Conservation (phyloP, 2,329 filamentous ascomycete genomes). For the Scopulariopsis brevicaulis region DNA sequence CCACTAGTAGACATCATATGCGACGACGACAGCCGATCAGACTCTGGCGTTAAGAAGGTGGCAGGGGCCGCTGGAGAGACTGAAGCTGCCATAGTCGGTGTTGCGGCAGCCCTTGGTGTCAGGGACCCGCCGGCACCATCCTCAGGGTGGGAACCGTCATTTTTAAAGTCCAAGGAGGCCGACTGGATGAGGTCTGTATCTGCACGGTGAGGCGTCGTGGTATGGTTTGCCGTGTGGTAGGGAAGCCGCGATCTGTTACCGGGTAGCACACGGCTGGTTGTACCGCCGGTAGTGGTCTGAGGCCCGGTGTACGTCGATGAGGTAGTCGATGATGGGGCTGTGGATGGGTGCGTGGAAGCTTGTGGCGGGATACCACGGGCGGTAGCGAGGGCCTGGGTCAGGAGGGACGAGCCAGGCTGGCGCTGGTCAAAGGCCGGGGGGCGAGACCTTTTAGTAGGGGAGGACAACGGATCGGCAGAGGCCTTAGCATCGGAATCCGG, state of each 20-base stretch:
- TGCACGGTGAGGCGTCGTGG: neutral
- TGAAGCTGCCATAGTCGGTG: conserved; percentile 3
- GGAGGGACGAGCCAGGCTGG: conserved; percentile 39
- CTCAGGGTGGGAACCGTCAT: neutral
- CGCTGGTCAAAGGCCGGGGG: conserved; percentile 26
- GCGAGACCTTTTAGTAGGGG: conserved; percentile 26
- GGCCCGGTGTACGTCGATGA: conserved; percentile 1
- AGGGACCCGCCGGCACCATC: neutral
- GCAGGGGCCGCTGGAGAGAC: neutral
- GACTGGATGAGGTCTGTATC: neutral
- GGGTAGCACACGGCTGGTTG: conserved; percentile 1
- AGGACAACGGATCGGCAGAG: conserved; percentile 2
- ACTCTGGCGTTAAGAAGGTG: neutral
- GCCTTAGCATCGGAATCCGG: neutral
- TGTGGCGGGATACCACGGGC: conserved; percentile 37
- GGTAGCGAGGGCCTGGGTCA: conserved; percentile 47
- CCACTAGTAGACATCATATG: neutral
- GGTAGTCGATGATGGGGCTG: conserved; percentile 10
- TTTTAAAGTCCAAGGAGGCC: neutral
- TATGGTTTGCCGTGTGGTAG: neutral
- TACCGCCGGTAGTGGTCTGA: conserved; percentile 2
- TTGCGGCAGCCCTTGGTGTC: conserved; percentile 4
- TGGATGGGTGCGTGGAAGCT: conserved; percentile 8
- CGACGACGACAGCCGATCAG: neutral
- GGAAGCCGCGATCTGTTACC: neutral